phyloP scores from a whole-genome alignment of 1,139 yeast species.

The Pichia sp. region DNA sequence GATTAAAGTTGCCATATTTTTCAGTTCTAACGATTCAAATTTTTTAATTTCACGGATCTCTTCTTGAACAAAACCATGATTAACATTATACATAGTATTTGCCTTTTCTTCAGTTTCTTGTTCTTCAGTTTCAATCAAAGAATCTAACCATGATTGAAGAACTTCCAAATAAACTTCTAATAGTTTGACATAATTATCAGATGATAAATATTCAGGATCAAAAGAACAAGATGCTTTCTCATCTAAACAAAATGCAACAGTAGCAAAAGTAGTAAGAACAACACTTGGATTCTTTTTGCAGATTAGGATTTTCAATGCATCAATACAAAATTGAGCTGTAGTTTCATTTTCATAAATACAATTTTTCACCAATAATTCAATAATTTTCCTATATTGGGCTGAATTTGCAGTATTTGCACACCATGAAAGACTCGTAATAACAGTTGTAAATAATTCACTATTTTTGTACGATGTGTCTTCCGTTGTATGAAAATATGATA shows the following conservation, averaged over 20 bases:
- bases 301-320: conserved; percentile 61
- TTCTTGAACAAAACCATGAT: conserved; percentile 30
- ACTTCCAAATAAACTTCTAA: conserved; percentile 72
- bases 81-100: conserved; percentile 29
- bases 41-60: conserved; percentile 28
- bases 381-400: conserved; percentile 47
- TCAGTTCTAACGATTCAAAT: conserved; percentile 66
- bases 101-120: conserved; percentile 23
- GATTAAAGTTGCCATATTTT: conserved; percentile 70
- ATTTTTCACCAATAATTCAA: conserved; percentile 72
- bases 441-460: conserved; percentile 60
- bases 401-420: conserved; percentile 22
- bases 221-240: conserved; percentile 60
- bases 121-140: conserved; percentile 37
- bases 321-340: conserved; percentile 58
- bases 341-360: conserved; percentile 60
- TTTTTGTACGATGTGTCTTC: conserved; percentile 31
- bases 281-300: conserved; percentile 65
- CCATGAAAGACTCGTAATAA: conserved; percentile 41
- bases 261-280: conserved; percentile 68
- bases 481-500: conserved; percentile 23
- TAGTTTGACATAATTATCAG: conserved; percentile 51
- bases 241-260: conserved; percentile 72
- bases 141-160: conserved; percentile 72
- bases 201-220: conserved; percentile 37